A percentile compares a stretch with the other conserved stretches of the same genome.
These are phyloP conservation scores for Camellia oleifera DNA, from an alignment of 179 eudicot genomes.

Conservation along the genomic window DNA sequence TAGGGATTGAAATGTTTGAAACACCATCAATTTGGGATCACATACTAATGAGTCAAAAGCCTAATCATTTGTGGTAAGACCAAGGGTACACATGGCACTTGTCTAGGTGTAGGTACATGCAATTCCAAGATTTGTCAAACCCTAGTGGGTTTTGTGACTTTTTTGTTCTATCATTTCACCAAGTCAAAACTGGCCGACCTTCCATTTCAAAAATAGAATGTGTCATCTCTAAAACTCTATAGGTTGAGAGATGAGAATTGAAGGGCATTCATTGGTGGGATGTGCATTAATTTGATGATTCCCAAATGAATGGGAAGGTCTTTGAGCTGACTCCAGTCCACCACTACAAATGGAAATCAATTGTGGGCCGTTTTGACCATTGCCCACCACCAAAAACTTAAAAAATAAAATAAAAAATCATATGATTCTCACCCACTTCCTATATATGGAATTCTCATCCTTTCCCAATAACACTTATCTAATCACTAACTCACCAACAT, in stretches of 20 bases:
- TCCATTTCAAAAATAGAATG: slow-evolving; percentile 10
- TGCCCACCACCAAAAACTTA: slow-evolving; percentile 7
- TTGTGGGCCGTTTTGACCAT: slow-evolving; percentile 15
- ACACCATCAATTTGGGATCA: neutral
- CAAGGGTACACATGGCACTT: slow-evolving; percentile 14
- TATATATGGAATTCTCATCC: slow-evolving; percentile 17
- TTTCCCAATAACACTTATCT: slow-evolving; percentile 19
- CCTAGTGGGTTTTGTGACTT: neutral
- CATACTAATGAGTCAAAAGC: neutral
- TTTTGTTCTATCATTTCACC: slow-evolving; percentile 17
- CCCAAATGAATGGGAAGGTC: slow-evolving; percentile 21
- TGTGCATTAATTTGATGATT: slow-evolving; percentile 15
- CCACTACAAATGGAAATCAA: slow-evolving; percentile 20
- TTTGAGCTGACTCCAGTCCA: slow-evolving; percentile 20
- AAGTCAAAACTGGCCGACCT: slow-evolving; percentile 24
- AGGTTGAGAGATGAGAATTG: slow-evolving; percentile 5
- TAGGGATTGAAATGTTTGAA: too few species aligned
- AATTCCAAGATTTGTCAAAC: slow-evolving; percentile 14
- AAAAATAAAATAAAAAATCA: too few species aligned
- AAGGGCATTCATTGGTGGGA: slow-evolving; percentile 2
- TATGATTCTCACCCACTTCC: slow-evolving; percentile 5
- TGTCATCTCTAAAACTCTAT: neutral
- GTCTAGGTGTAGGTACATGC: neutral
- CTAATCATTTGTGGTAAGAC: slow-evolving; percentile 11
- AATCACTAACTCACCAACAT: slow-evolving; percentile 18